phyloP scores from a whole-genome alignment of 2,329 filamentous ascomycete genomes.

The Paraphaeosphaeria sporulosa region DNA sequence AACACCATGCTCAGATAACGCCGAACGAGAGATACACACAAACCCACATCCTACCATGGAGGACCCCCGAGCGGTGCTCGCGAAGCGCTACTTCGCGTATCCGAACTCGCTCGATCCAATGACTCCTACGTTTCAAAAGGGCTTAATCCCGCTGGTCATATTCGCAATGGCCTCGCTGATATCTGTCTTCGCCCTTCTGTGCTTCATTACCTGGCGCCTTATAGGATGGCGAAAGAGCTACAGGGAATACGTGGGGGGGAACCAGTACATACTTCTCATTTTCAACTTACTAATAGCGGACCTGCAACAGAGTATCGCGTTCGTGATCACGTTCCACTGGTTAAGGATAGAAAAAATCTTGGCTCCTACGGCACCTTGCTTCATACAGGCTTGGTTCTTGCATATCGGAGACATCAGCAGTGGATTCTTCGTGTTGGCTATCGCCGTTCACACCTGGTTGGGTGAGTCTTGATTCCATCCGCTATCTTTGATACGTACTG shows the following conservation, averaged over 20 bases:
- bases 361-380: conserved; percentile 55
- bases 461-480: conserved; percentile 23
- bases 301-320: conserved; percentile 61
- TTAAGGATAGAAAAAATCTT: conserved; percentile 54
- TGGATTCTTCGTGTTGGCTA: conserved; percentile 62
- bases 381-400: conserved; percentile 60
- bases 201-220: conserved; percentile 61
- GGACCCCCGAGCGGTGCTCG: conserved; percentile 15
- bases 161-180: conserved; percentile 58
- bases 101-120: conserved; percentile 45
- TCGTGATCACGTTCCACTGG: conserved; percentile 59
- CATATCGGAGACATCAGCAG: conserved; percentile 61
- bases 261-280: conserved; percentile 63
- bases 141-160: conserved; percentile 56
- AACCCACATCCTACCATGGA: conserved; percentile 18
- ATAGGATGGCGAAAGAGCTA: conserved; percentile 59
- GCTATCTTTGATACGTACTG: neutral
- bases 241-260: conserved; percentile 59
- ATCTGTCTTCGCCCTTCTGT: conserved; percentile 53
- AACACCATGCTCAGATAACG: conserved; percentile 4
- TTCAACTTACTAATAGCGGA: conserved; percentile 63
- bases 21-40: neutral
- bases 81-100: conserved; percentile 30
- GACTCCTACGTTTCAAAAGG: conserved; percentile 40
- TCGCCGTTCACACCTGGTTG: conserved; percentile 62